Conservation (phyloP, 2,329 filamentous ascomycete species). For the Trichoderma oligosporum region DNA sequence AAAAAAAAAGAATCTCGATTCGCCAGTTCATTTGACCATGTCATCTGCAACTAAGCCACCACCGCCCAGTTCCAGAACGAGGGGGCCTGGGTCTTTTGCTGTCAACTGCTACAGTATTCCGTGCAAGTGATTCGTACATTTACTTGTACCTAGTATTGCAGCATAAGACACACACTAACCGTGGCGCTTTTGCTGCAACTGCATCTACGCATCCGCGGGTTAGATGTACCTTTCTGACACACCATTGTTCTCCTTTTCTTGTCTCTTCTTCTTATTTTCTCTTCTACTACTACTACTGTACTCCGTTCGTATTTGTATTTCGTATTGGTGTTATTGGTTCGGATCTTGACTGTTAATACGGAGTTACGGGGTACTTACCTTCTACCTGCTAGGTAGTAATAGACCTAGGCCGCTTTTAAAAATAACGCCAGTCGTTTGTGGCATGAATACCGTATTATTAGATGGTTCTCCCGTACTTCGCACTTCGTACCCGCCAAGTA, state of each 20-base stretch:
- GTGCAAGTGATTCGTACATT: not conserved
- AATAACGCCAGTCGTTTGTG: no score
- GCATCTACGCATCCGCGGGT: not conserved
- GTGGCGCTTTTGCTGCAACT: not conserved
- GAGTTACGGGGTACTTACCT: no score
- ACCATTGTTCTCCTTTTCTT: not conserved
- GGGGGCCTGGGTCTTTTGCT: not conserved
- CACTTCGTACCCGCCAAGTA: not conserved
- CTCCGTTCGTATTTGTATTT: not conserved
- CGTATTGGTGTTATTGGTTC: no score
- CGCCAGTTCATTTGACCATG: constrained; percentile 5
- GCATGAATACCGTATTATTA: not conserved
- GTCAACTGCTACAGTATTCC: no score
- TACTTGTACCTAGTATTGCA: no score
- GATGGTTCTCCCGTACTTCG: no score
- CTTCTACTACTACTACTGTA: no score
- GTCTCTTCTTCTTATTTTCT: no score
- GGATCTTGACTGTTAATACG: no score
- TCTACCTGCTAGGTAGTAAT: no score
- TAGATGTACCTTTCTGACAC: not conserved
- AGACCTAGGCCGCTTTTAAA: no score
- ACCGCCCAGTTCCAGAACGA: not conserved
- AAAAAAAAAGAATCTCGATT: constrained; percentile 8
- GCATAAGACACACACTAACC: not conserved
- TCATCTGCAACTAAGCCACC: constrained; percentile 10